Percentiles rank a stretch among this genome's conserved stretches.
Evolutionary conservation across 768 basidiomycete species (phyloP).

Genomic region (Phylloporus sp.): DNA sequence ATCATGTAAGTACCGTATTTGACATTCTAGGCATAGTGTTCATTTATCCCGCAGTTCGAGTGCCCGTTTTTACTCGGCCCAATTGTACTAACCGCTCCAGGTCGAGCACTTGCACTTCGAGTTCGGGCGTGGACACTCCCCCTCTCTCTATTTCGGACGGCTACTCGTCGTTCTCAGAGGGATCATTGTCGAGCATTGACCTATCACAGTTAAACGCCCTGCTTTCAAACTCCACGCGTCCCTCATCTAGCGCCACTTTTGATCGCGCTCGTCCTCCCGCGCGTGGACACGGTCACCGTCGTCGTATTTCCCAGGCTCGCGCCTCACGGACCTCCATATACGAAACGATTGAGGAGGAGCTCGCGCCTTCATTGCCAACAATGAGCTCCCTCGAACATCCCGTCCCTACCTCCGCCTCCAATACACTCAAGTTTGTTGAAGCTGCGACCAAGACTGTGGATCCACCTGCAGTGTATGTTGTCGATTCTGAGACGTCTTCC

Average conservation of each 20-base stretch:
- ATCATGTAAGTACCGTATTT: conserved; percentile 42
- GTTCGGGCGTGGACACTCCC: conserved; percentile 66
- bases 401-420: conserved; percentile 23
- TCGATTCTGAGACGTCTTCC: conserved; percentile 51
- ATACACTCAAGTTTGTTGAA: conserved; percentile 20
- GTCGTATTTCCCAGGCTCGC: conserved; percentile 60
- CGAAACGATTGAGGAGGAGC: conserved; percentile 77
- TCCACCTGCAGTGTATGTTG: conserved; percentile 45
- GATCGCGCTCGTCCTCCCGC: conserved; percentile 39
- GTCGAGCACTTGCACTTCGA: conserved; percentile 64
- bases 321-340: conserved; percentile 66
- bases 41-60: conserved; percentile 32
- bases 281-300: conserved; percentile 64
- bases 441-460: conserved; percentile 23
- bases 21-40: neutral
- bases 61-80: conserved; percentile 62
- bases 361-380: conserved; percentile 30
- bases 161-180: conserved; percentile 59
- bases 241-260: conserved; percentile 40
- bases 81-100: conserved; percentile 46
- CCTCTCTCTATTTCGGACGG: conserved; percentile 66
- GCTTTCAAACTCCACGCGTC: conserved; percentile 52
- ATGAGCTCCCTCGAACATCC: conserved; percentile 24
- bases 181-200: conserved; percentile 77
- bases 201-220: conserved; percentile 53